These are phyloP conservation scores for Phytophthora syringae DNA, from an alignment of 352 stramenopile species.

Conservation along the genomic window DNA sequence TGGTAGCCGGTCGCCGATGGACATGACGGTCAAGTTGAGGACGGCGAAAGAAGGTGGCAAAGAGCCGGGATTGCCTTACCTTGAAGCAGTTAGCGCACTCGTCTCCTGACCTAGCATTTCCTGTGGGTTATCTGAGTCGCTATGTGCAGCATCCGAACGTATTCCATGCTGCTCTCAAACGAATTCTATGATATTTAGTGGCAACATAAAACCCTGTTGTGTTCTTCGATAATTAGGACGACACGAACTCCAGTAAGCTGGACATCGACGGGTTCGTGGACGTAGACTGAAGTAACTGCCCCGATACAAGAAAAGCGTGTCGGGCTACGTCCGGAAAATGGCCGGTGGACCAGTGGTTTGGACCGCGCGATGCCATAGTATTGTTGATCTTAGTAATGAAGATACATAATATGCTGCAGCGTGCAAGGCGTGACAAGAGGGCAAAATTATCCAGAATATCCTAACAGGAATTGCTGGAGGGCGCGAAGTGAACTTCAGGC, in stretches of 20 bases:
- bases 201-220: not conserved
- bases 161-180: slow-evolving; percentile 5
- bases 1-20: slow-evolving; percentile 6
- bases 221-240: not conserved
- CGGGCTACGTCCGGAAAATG: not conserved
- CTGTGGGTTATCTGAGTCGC: slow-evolving; percentile 16
- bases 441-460: not conserved
- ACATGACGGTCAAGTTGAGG: slow-evolving; percentile 2
- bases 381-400: not conserved
- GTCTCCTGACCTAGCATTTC: slow-evolving; percentile 32
- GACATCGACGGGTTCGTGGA: not conserved
- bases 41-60: slow-evolving; percentile 1
- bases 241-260: not conserved
- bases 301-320: not conserved
- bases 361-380: not conserved
- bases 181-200: not conserved
- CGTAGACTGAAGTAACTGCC: not conserved
- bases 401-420: slow-evolving; percentile 4
- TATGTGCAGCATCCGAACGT: not conserved
- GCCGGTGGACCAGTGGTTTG: not conserved
- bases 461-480: not conserved
- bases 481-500: not conserved
- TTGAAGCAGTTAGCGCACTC: slow-evolving; percentile 11
- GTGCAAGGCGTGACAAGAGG: not conserved
- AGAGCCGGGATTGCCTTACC: not conserved